phyloP scores from a whole-genome alignment of 1,284 basidiomycete species.

The Fomitopsis palustris region DNA sequence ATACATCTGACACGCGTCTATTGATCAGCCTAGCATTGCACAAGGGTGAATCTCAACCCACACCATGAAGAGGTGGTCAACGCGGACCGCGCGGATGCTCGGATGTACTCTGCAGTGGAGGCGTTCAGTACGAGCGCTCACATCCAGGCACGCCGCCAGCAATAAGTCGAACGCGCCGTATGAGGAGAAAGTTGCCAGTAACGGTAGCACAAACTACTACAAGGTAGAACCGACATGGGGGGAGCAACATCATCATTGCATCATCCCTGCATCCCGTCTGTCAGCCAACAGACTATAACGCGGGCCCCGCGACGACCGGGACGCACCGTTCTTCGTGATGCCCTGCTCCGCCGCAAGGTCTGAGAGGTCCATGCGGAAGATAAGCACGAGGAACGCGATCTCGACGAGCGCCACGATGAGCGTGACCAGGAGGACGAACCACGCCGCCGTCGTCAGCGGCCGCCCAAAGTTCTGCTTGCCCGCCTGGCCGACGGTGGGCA shows the following conservation, averaged over 20 bases:
- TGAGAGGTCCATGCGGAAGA: slow-evolving; percentile 9
- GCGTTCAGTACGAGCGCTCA: background rate
- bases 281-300: too few relatives aligned
- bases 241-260: too few relatives aligned
- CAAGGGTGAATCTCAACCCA: too few relatives aligned
- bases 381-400: slow-evolving; percentile 57
- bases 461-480: slow-evolving; percentile 62
- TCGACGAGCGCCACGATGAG: slow-evolving; percentile 62
- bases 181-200: too few relatives aligned
- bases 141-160: background rate
- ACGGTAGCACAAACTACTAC: too few relatives aligned
- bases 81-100: too few relatives aligned
- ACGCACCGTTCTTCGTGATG: background rate
- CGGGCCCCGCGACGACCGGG: too few relatives aligned
- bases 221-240: too few relatives aligned
- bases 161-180: background rate
- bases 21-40: too few relatives aligned
- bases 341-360: background rate
- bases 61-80: too few relatives aligned
- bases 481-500: slow-evolving; percentile 57
- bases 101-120: background rate
- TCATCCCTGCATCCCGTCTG: too few relatives aligned
- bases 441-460: slow-evolving; percentile 76
- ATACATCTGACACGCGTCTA: too few relatives aligned
- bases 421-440: slow-evolving; percentile 62